Evolutionary conservation across 75 land plant species (phyloP).

Genomic region (Ceratopteris richardii): DNA sequence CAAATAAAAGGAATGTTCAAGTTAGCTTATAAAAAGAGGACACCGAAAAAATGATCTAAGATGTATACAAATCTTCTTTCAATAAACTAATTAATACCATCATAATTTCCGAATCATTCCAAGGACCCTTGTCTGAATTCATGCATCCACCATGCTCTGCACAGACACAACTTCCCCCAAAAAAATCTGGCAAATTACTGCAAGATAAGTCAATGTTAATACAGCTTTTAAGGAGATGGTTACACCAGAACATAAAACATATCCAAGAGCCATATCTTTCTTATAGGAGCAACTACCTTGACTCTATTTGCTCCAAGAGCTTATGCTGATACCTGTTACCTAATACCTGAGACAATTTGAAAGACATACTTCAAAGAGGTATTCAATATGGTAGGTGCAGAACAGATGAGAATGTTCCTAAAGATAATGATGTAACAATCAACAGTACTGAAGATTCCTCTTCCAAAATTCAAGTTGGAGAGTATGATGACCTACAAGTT

Average conservation of each 20-base stretch:
- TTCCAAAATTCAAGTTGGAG: too few relatives aligned
- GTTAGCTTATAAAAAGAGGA: too few relatives aligned
- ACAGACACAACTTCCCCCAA: slow-evolving; percentile 89
- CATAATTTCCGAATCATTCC: slow-evolving; percentile 81
- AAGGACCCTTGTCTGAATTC: slow-evolving; percentile 88
- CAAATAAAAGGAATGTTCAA: too few relatives aligned
- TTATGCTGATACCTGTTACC: slow-evolving; percentile 51
- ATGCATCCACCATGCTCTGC: slow-evolving; percentile 69
- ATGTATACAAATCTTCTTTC: too few relatives aligned
- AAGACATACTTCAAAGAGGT: too few relatives aligned
- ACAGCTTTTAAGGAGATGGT: not conserved
- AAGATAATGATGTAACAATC: too few relatives aligned
- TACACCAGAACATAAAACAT: not conserved
- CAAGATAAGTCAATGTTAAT: slow-evolving; percentile 2
- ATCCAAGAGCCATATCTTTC: not conserved
- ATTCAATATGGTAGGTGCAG: too few relatives aligned
- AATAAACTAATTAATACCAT: slow-evolving; percentile 66
- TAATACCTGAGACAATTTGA: slow-evolving; percentile 47
- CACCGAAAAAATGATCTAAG: too few relatives aligned
- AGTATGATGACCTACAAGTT: too few relatives aligned
- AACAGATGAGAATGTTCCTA: too few relatives aligned
- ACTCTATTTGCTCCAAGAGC: slow-evolving; percentile 65
- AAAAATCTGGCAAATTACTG: slow-evolving; percentile 92
- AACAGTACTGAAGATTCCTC: too few relatives aligned
- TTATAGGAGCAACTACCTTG: too few relatives aligned